A percentile compares a stretch with the other conserved stretches of the same genome.
phyloP scores from a whole-genome alignment of 2,329 filamentous ascomycete genomes.

The Fusarium sororula region DNA sequence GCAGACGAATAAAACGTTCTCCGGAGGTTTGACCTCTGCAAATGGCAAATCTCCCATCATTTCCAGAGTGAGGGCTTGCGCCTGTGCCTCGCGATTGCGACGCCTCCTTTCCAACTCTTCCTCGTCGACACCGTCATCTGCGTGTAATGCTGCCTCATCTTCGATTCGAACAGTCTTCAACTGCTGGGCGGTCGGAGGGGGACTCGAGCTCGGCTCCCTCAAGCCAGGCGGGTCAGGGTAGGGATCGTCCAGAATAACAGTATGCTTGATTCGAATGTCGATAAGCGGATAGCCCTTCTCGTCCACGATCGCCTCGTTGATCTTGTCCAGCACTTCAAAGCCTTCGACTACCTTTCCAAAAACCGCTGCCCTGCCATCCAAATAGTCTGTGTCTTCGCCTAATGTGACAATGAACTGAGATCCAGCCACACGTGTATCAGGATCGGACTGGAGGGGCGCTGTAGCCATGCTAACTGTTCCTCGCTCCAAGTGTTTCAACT shows the following conservation, averaged over 20 bases:
- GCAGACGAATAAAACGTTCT: slow-evolving; percentile 98
- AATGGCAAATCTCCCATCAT: slow-evolving; percentile 98
- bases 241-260: slow-evolving; percentile 89
- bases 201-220: slow-evolving; percentile 80
- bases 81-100: slow-evolving; percentile 88
- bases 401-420: slow-evolving; percentile 96
- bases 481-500: slow-evolving; percentile 86
- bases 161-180: slow-evolving; percentile 91
- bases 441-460: slow-evolving; percentile 76
- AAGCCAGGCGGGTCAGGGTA: slow-evolving; percentile 84
- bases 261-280: slow-evolving; percentile 94
- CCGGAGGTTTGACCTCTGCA: slow-evolving; percentile 95
- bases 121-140: slow-evolving; percentile 76
- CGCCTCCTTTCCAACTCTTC: slow-evolving; percentile 82
- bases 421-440: slow-evolving; percentile 82
- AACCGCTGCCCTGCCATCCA: slow-evolving; percentile 93
- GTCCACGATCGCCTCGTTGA: slow-evolving; percentile 90
- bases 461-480: slow-evolving; percentile 99
- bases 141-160: slow-evolving; percentile 84
- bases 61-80: slow-evolving; percentile 93
- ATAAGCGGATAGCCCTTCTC: slow-evolving; percentile 87
- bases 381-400: slow-evolving; percentile 86
- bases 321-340: slow-evolving; percentile 91
- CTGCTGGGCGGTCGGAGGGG: slow-evolving; percentile 83
- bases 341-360: slow-evolving; percentile 97